Conservation (phyloP, 192 early-diverging fungal species). For the Nowakowskiella sp. region DNA sequence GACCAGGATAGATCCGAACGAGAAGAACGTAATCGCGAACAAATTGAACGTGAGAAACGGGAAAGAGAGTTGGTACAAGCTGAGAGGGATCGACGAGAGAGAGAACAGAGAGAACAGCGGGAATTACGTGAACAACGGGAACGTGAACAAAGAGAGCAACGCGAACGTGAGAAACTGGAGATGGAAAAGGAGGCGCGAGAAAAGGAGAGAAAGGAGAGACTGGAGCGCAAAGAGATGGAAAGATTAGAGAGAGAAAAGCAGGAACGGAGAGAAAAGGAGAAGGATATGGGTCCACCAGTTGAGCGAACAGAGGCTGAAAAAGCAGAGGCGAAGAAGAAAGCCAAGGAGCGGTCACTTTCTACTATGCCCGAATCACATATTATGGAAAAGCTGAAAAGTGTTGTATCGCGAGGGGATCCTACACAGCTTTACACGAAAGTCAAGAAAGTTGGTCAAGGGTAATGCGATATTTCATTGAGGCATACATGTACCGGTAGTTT, state of each 20-base stretch:
- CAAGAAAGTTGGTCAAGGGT: slow-evolving; percentile 96
- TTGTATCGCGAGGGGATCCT: slow-evolving; percentile 89
- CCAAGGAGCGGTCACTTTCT: slow-evolving; percentile 67
- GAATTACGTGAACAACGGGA: too few species aligned
- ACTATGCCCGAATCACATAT: slow-evolving; percentile 89
- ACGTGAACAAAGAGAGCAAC: background rate
- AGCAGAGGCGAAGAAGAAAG: slow-evolving; percentile 30
- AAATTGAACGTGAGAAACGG: slow-evolving; percentile 1
- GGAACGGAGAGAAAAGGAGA: slow-evolving; percentile 19
- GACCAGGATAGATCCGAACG: background rate
- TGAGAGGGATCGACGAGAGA: slow-evolving; percentile 15
- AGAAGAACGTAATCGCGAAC: background rate
- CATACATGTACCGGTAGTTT: background rate
- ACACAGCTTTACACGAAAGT: slow-evolving; percentile 83
- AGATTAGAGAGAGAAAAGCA: slow-evolving; percentile 10
- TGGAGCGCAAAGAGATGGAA: slow-evolving; percentile 18
- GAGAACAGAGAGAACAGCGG: slow-evolving; percentile 13
- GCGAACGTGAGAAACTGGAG: slow-evolving; percentile 5
- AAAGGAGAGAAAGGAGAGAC: slow-evolving; percentile 15
- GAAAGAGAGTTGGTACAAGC: background rate
- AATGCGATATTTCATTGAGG: slow-evolving; percentile 13
- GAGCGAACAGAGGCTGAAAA: slow-evolving; percentile 14
- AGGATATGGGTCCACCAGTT: slow-evolving; percentile 8
- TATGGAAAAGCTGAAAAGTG: slow-evolving; percentile 81
- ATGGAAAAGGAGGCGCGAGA: slow-evolving; percentile 18